These are phyloP conservation scores for Acanthochlamys bracteata DNA, from an alignment of 106 monocot species.

Conservation along the genomic window DNA sequence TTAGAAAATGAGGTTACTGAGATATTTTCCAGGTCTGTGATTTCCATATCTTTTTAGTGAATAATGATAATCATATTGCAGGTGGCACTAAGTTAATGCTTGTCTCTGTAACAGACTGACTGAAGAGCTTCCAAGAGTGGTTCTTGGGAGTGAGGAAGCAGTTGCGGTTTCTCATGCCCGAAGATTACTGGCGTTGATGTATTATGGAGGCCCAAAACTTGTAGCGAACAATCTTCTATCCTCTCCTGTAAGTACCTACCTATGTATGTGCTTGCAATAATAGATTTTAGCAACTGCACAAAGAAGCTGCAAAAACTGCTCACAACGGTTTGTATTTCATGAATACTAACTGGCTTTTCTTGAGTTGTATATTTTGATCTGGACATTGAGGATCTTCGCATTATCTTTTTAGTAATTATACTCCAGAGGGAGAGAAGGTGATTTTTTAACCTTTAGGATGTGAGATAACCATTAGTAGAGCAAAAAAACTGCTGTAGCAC, in stretches of 20 bases:
- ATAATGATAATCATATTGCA: not conserved
- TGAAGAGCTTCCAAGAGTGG: conserved; percentile 51
- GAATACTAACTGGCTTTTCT: no score
- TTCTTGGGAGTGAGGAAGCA: conserved; percentile 74
- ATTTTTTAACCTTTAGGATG: no score
- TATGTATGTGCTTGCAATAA: not conserved
- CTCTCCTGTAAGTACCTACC: conserved; percentile 50
- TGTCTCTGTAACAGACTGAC: conserved; percentile 43
- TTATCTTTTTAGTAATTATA: no score
- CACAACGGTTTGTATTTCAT: no score
- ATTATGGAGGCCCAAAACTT: conserved; percentile 79
- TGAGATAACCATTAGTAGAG: no score
- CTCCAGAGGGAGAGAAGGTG: no score
- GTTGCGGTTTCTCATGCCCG: conserved; percentile 68
- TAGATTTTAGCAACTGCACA: no score
- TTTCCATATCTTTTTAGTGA: conserved; percentile 9
- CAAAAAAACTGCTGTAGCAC: no score
- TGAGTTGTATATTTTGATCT: no score
- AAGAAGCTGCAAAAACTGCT: no score
- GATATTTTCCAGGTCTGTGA: conserved; percentile 55
- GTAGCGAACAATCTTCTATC: conserved; percentile 53
- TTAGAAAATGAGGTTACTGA: conserved; percentile 59
- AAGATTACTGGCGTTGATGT: conserved; percentile 72
- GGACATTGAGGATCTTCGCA: no score
- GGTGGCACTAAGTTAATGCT: conserved; percentile 1